Evolutionary conservation across 2,329 filamentous ascomycete genomes (phyloP), one percentile per base, ranked within the genome.

Genomic region (Tricladium varicosporioides): DNA sequence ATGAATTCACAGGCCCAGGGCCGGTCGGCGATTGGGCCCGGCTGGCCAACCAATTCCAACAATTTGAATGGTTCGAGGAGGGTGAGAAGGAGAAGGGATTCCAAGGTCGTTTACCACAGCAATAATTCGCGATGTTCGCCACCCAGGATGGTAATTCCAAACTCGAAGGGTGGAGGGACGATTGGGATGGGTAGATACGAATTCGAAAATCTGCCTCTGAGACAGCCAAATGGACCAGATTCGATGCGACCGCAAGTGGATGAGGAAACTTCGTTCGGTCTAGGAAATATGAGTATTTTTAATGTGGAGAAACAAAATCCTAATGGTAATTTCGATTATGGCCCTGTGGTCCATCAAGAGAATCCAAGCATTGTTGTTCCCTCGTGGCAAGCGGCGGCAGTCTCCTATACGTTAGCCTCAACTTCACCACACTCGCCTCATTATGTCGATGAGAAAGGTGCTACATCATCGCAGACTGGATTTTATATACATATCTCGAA

Each of bases 351-450:
- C 16, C 55, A 63, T 45, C 63, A 60, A 36, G 48, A 18, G 2
- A 49, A 16, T 22, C 43, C 22, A 48, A 33, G 33, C 36, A 55
- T 52, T 27, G 52, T 42, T 45, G 53, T 16, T 33, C 56, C 49
- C 36, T 59, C 63, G 13, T 62, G 58, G 59, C 43, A 60, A 18
- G 53, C 58, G 47, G 51, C 54, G 42, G 46, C 54, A 32, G 43
- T 52, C 15, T 57, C 60, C 36, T 65, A 63, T 60, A 63, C 63
- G 56, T 63, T 65, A 53, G 54, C 51, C 10, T 32, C 59, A 14
- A 54, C 55, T 31, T 32, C 48, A 15, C 57, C 60, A 19, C 46
- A 31, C 42, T 62, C 65, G 48, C 59, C 63, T 51, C 58, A 53
- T 45, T 57, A 56, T 36, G 57, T 57, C 32, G 57, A 48, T n/a